Percentiles rank a stretch among this genome's conserved stretches.
Evolutionary conservation across 1,139 yeast species (phyloP).

Genomic region (Casaregolazyma lundiana): DNA sequence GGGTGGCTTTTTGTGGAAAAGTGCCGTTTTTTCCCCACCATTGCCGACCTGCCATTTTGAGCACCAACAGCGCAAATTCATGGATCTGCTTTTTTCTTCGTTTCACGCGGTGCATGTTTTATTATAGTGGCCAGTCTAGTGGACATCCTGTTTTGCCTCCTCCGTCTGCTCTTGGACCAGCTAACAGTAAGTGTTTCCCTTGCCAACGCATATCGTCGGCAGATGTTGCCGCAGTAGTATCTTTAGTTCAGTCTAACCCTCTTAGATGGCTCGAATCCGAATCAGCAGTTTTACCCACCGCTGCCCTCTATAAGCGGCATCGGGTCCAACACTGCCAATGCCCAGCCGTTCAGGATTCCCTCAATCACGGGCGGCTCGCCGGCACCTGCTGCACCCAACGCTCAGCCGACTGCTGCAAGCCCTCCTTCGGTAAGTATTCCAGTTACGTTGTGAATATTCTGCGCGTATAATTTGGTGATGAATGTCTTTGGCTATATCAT

Average conservation of each 20-base stretch:
- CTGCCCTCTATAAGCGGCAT: slow-evolving; percentile 12
- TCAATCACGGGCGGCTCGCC: slow-evolving; percentile 22
- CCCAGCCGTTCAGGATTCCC: slow-evolving; percentile 12
- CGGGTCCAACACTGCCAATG: slow-evolving; percentile 5
- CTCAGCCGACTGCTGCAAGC: neutral
- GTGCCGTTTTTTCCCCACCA: neutral
- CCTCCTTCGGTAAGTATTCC: slow-evolving; percentile 4
- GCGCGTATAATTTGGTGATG: neutral
- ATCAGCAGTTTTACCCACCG: slow-evolving; percentile 10
- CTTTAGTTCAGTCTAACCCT: neutral
- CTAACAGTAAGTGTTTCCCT: slow-evolving; percentile 3
- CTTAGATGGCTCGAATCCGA: neutral
- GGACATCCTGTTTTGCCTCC: slow-evolving; percentile 16
- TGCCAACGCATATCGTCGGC: no score
- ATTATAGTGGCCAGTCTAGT: slow-evolving; percentile 12
- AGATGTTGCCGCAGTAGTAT: neutral
- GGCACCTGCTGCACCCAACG: slow-evolving; percentile 23
- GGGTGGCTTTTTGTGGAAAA: neutral
- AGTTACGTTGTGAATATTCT: neutral
- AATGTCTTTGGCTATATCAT: no score
- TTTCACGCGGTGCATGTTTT: neutral
- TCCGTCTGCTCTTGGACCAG: slow-evolving; percentile 13
- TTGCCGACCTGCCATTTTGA: neutral
- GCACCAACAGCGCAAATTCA: no score
- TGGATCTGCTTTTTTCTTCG: neutral